Percentiles rank a stretch among this genome's conserved stretches.
These are phyloP conservation scores for Wickerhamomyces hampshirensis DNA, from an alignment of 805 yeast species.

Conservation along the genomic window DNA sequence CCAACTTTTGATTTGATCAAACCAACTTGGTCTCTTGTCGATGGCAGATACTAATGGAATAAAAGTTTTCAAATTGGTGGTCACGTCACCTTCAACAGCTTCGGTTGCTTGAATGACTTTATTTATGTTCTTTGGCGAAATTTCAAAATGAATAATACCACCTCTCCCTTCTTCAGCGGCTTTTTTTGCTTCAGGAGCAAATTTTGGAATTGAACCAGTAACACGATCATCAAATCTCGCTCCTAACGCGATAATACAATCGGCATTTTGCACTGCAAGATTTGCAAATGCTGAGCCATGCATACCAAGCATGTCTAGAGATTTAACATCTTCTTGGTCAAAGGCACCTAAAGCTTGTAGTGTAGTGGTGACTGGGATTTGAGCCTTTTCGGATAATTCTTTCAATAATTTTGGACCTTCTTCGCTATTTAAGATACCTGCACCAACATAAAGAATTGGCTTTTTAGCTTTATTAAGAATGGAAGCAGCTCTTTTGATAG, in stretches of 20 bases:
- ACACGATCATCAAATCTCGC: constrained; percentile 99
- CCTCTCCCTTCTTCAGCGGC: constrained; percentile 90
- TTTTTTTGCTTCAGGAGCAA: constrained; percentile 88
- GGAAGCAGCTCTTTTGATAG: constrained; percentile 71
- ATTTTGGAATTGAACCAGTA: constrained; percentile 76
- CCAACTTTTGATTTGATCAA: constrained; percentile 71
- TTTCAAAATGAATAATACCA: constrained; percentile 95
- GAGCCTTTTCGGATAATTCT: constrained; percentile 84
- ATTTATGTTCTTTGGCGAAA: constrained; percentile 94
- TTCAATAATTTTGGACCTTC: constrained; percentile 77
- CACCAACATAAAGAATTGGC: constrained; percentile 90
- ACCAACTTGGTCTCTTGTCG: constrained; percentile 74
- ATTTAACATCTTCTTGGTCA: constrained; percentile 86
- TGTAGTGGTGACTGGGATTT: constrained; percentile 95
- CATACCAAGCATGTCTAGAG: constrained; percentile 97
- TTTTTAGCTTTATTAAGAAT: constrained; percentile 78
- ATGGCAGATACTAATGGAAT: constrained; percentile 67
- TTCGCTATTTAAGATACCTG: constrained; percentile 75
- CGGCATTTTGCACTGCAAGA: constrained; percentile 90
- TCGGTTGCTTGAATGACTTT: constrained; percentile 95
- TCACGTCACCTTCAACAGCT: constrained; percentile 95
- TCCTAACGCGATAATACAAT: constrained; percentile 88
- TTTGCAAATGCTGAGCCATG: constrained; percentile 96
- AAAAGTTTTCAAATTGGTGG: constrained; percentile 66
- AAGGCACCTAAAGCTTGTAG: constrained; percentile 91